phyloP scores from a whole-genome alignment of 2,329 filamentous ascomycete species.

The Hymenotorrendiella dingleyae region DNA sequence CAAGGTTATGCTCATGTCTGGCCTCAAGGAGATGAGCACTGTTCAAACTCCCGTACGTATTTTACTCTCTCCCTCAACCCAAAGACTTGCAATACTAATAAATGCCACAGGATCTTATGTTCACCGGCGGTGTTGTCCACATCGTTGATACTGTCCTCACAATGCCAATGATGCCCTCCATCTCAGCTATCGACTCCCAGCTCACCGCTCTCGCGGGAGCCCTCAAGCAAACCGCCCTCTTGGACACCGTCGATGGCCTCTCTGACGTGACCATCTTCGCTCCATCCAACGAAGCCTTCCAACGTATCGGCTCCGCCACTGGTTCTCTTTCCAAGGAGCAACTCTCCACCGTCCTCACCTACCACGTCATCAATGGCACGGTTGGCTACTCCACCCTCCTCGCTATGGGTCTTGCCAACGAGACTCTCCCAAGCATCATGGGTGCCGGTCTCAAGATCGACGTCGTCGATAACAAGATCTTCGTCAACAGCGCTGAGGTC shows the following conservation, averaged over 20 bases:
- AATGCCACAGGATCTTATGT: constrained; percentile 39
- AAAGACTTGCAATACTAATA: background rate
- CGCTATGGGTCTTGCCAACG: constrained; percentile 33
- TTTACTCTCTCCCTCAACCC: background rate
- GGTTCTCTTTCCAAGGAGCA: constrained; percentile 17
- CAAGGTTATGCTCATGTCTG: constrained; percentile 32
- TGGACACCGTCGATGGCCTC: constrained; percentile 32
- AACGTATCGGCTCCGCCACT: constrained; percentile 27
- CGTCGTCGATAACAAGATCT: constrained; percentile 30
- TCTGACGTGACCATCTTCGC: constrained; percentile 44
- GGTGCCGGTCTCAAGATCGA: constrained; percentile 25
- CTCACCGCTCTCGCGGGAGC: constrained; percentile 31
- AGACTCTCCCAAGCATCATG: constrained; percentile 21
- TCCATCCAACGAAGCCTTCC: constrained; percentile 28
- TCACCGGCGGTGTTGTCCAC: constrained; percentile 43
- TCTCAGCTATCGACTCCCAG: constrained; percentile 30
- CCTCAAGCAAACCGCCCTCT: constrained; percentile 26
- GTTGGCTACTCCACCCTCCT: constrained; percentile 27
- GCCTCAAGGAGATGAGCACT: constrained; percentile 35
- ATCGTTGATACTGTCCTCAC: constrained; percentile 45
- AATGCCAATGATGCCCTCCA: constrained; percentile 34
- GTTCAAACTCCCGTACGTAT: constrained; percentile 29
- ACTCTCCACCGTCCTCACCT: constrained; percentile 26
- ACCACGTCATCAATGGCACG: constrained; percentile 29
- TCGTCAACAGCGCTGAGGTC: constrained; percentile 34